Evolutionary conservation across 306 rosid genomes (phyloP), one percentile per base, ranked within the genome.

Genomic region (Castanospermum australe): DNA sequence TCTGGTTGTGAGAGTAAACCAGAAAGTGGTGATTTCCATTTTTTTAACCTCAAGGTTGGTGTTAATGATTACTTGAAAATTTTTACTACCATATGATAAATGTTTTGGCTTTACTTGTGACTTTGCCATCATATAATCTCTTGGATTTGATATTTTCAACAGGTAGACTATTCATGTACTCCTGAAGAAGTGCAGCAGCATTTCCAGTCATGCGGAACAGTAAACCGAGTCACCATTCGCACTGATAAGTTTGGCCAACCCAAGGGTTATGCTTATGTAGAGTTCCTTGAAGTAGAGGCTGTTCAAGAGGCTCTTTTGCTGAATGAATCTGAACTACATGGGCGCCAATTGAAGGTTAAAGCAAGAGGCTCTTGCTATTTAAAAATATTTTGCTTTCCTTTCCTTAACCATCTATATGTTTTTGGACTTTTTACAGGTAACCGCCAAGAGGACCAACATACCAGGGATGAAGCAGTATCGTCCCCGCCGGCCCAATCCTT

Each of bases 161-260:
- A 92, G 97, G 95, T 92, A 47, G 95, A 90, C 65, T 92, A 92
- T 79, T 66, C 93, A 12, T 92, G 95, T 64, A 90, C 95, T 54
- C 95, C 97, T 15, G 97, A 92, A 84, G 97, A 92, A 78, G 95
- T 92, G 82, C 97, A 92, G 83, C 97, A 92, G 76, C 97, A 90
- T 87, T 92, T 90, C 83, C 92, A 92, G 75, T 82, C 92, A 5
- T 90, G 97, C 69, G 97, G 97, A 22, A 92, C 97, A 0, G 94
- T 92, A 41, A 92, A 92, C 87, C 84, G 94, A 56, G 87, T 92
- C 76, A 90, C 97, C 52, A 92, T 92, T 75, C 95, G 93, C 62
- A 92, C 95, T 28, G 95, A 92, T 55, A 92, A 92, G 90, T 90
- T 83, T 78, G 97, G 97, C 72, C 97, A 92, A 50, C 95, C 97